Conservation (phyloP, 179 eudicot genomes). For the Actinidia polygama region DNA sequence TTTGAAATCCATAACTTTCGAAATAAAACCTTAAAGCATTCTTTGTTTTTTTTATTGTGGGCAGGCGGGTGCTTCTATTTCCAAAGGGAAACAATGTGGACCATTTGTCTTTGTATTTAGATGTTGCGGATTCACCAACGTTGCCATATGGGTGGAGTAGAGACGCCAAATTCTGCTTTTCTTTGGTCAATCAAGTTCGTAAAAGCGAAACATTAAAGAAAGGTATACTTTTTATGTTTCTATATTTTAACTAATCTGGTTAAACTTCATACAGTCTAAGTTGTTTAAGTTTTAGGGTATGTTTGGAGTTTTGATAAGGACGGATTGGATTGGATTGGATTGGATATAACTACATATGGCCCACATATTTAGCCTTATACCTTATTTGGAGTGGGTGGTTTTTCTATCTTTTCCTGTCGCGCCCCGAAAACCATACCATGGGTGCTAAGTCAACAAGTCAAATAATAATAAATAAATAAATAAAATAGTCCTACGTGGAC, state of each 20-base stretch:
- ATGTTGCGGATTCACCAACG: constrained; percentile 71
- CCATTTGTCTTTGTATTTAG: constrained; percentile 76
- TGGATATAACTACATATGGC: no score
- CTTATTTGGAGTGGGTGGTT: no score
- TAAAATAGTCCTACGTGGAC: no score
- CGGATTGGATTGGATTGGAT: no score
- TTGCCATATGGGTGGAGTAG: constrained; percentile 93
- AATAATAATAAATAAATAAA: no score
- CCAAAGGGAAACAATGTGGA: constrained; percentile 93
- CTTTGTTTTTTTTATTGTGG: constrained; percentile 11
- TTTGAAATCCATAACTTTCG: no score
- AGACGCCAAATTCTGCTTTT: constrained; percentile 75
- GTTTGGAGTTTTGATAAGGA: no score
- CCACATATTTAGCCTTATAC: no score
- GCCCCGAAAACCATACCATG: no score
- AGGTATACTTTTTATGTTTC: constrained; percentile 39
- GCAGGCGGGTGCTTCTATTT: constrained; percentile 83
- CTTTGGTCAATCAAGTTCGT: constrained; percentile 69
- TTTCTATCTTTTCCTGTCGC: no score
- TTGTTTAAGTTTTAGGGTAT: no score
- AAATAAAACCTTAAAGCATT: background rate
- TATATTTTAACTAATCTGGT: background rate
- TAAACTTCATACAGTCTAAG: background rate
- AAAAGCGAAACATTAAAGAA: constrained; percentile 59
- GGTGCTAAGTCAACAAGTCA: no score